Base-by-base conservation (phyloP, 2,329 filamentous ascomycete genomes). In the Graphilbum sp. region DNA sequence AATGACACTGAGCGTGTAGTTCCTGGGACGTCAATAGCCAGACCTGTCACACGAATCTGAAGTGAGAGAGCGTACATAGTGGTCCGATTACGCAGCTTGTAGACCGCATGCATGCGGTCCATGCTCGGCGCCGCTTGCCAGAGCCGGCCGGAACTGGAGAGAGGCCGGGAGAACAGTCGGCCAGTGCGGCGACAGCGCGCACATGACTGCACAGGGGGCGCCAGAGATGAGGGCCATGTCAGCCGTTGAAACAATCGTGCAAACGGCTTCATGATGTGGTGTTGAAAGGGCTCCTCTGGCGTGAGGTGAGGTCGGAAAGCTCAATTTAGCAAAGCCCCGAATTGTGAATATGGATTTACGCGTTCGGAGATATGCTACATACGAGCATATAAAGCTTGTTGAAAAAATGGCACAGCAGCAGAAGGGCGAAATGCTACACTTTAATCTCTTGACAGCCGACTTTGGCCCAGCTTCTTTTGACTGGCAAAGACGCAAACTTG, bases 1-100 rank as follows among this genome's bases (percentile, higher is more conserved):
- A 41, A 88, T 85, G 44, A 84, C 64, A 53, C 79, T 85, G 45
- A 87, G 57, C 13, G 76, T 72, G 54, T 88, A 90, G 61, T 42
- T 40, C 43, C 47, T 48, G 20, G 5, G 18, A 16, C 8, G 23
- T 37, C 7, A n/a, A n/a, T n/a, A n/a, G n/a, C n/a, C n/a, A n/a
- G n/a, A n/a, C n/a, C n/a, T n/a, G n/a, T n/a, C n/a, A n/a, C n/a
- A n/a, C n/a, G n/a, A n/a, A n/a, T n/a, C n/a, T n/a, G n/a, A n/a
- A n/a, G n/a, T n/a, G n/a, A n/a, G n/a, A n/a, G n/a, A n/a, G n/a
- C 52, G 53, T 64, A 78, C 69, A 76, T 63, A 9, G 70, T 76
- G 9, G 79, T 79, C 44, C 64, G 61, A 49, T 87, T 87, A 61
- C 74, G 79, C 48, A 63, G 59, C 46, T 66, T 70, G 48, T 82